Percentiles rank a stretch among this genome's conserved stretches.
phyloP scores from a whole-genome alignment of 768 basidiomycete genomes.

The Mycena crocata region DNA sequence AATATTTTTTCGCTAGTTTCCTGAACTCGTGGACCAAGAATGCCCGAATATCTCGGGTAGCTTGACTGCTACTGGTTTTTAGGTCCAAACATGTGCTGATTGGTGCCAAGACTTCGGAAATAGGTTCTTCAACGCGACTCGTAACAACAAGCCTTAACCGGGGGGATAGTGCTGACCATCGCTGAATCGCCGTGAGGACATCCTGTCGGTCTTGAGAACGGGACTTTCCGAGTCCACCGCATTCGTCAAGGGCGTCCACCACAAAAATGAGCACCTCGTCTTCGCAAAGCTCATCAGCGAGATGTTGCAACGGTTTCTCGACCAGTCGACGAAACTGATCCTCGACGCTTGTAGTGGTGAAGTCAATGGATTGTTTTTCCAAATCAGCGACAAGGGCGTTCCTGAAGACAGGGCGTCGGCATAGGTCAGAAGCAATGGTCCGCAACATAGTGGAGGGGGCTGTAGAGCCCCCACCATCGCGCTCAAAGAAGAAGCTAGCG shows the following conservation, averaged over 20 bases:
- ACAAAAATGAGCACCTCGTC: conserved; percentile 9
- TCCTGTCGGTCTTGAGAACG: conserved; percentile 8
- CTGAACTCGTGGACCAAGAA: conserved; percentile 15
- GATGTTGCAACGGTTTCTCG: conserved; percentile 10
- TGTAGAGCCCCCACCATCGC: conserved; percentile 15
- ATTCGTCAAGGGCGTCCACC: conserved; percentile 29
- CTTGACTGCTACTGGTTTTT: neutral
- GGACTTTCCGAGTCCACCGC: conserved; percentile 14
- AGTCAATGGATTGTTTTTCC: conserved; percentile 3
- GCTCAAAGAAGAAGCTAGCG: conserved; percentile 29
- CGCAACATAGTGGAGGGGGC: conserved; percentile 27
- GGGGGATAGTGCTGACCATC: conserved; percentile 14
- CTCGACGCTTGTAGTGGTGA: conserved; percentile 12
- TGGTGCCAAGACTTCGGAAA: conserved; percentile 10
- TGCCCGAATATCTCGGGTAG: conserved; percentile 11
- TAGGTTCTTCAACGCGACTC: conserved; percentile 20
- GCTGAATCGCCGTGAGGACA: conserved; percentile 1
- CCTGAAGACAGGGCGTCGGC: neutral
- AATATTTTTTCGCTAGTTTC: neutral
- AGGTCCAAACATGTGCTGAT: conserved; percentile 13
- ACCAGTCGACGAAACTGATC: conserved; percentile 17
- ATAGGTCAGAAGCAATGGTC: conserved; percentile 10
- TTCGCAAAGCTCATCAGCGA: neutral
- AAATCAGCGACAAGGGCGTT: conserved; percentile 10
- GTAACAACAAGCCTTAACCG: conserved; percentile 19